Percentiles rank a stretch among this genome's conserved stretches.
Evolutionary conservation across 306 rosid genomes (phyloP).

Genomic region (Luffa aegyptiaca): DNA sequence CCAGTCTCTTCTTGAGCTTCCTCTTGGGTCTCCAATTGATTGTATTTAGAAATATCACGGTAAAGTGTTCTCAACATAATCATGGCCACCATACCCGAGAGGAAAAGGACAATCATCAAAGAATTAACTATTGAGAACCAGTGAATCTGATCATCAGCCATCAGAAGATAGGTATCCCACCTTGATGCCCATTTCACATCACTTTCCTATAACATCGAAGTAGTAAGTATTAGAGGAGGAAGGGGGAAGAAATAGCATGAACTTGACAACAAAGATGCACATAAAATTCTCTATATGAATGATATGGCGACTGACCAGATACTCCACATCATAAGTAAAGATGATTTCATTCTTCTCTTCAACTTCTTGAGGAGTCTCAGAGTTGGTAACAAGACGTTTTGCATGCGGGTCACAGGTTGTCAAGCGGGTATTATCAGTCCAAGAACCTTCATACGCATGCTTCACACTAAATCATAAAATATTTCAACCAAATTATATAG

Average conservation of each 20-base stretch:
- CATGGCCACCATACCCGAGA: slow-evolving; percentile 94
- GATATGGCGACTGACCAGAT: slow-evolving; percentile 45
- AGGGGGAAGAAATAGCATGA: neutral
- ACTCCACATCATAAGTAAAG: slow-evolving; percentile 84
- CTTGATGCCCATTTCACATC: slow-evolving; percentile 95
- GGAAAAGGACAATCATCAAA: slow-evolving; percentile 80
- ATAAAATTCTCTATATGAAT: neutral
- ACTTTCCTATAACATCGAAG: slow-evolving; percentile 51
- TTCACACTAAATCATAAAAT: slow-evolving; percentile 40
- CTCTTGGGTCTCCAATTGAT: slow-evolving; percentile 82
- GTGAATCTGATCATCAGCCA: slow-evolving; percentile 96
- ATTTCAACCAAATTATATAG: slow-evolving; percentile 7
- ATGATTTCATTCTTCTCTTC: slow-evolving; percentile 74
- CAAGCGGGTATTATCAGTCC: slow-evolving; percentile 46
- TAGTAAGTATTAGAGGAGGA: neutral
- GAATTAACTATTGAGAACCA: slow-evolving; percentile 93
- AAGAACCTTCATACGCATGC: slow-evolving; percentile 69
- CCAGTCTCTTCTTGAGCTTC: slow-evolving; percentile 95
- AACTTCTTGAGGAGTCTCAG: slow-evolving; percentile 80
- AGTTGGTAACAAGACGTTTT: slow-evolving; percentile 38
- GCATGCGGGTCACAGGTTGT: slow-evolving; percentile 85
- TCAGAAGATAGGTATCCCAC: slow-evolving; percentile 92
- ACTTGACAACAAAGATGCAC: neutral
- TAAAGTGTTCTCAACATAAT: slow-evolving; percentile 94
- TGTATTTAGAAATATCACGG: slow-evolving; percentile 89